Evolutionary conservation across 1,139 yeast species (phyloP).

Genomic region (Hansenula sp.): DNA sequence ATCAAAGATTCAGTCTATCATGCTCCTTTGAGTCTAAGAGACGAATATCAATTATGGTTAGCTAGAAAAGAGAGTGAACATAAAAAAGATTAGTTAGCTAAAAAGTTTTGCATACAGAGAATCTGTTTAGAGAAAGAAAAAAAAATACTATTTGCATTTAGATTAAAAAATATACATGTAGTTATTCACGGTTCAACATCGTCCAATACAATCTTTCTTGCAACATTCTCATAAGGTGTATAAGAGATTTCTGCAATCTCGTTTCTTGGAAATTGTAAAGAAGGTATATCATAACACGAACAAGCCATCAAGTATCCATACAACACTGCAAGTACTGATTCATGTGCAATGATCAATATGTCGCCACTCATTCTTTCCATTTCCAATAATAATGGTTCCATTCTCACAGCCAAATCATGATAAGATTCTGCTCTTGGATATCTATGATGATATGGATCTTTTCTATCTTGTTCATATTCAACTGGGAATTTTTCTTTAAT

Average conservation of each 20-base stretch:
- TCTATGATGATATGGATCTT: slow-evolving; percentile 90
- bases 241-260: slow-evolving; percentile 85
- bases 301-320: slow-evolving; percentile 95
- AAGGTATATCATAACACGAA: slow-evolving; percentile 81
- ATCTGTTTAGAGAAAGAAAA: neutral
- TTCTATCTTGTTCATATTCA: slow-evolving; percentile 60
- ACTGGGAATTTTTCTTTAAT: slow-evolving; percentile 57
- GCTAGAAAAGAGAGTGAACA: slow-evolving; percentile 15
- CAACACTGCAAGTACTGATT: slow-evolving; percentile 78
- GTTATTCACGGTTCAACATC: slow-evolving; percentile 18
- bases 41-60: slow-evolving; percentile 27
- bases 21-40: slow-evolving; percentile 28
- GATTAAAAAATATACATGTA: neutral
- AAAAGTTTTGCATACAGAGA: neutral
- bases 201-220: slow-evolving; percentile 45
- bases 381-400: slow-evolving; percentile 89
- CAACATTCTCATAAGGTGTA: slow-evolving; percentile 80
- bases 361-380: slow-evolving; percentile 91
- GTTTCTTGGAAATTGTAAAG: slow-evolving; percentile 67
- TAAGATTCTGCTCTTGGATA: slow-evolving; percentile 92
- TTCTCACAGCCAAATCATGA: slow-evolving; percentile 90
- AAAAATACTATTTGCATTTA: neutral
- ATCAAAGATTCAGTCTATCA: slow-evolving; percentile 56
- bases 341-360: slow-evolving; percentile 88
- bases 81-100: slow-evolving; percentile 2